Percentiles rank a stretch among this genome's conserved stretches.
Conservation (phyloP, 441 rosid genomes). For the Capsella rubella region DNA sequence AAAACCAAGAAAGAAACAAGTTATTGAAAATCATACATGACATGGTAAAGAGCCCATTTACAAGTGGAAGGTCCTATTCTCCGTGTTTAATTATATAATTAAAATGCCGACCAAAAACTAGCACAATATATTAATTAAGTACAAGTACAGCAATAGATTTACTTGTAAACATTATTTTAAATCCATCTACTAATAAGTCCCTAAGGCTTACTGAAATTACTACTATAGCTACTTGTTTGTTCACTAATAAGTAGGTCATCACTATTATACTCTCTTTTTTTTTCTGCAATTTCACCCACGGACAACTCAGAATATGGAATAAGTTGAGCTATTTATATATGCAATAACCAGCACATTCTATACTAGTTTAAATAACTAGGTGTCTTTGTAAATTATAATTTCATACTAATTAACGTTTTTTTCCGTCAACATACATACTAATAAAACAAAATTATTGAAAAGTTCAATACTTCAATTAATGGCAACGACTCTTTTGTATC, state of each 20-base stretch:
- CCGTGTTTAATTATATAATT: no score
- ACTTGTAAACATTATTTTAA: not conserved
- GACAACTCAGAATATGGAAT: not conserved
- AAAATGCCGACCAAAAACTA: no score
- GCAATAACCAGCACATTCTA: not conserved
- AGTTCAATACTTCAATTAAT: constrained; percentile 22
- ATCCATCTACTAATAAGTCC: not conserved
- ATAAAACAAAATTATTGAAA: not conserved
- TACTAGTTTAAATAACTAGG: not conserved
- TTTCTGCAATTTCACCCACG: constrained; percentile 5
- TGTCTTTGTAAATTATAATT: constrained; percentile 16
- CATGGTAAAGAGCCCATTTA: not conserved
- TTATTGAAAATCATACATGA: not conserved
- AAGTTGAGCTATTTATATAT: not conserved
- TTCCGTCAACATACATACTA: constrained; percentile 5
- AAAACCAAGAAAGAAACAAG: not conserved
- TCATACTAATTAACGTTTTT: not conserved
- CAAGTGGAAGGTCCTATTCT: not conserved
- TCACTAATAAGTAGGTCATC: not conserved
- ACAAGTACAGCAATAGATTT: no score
- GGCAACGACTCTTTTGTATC: constrained; percentile 31
- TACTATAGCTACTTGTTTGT: not conserved
- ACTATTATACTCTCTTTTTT: not conserved
- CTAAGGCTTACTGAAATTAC: not conserved
- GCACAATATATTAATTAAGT: no score